Percentiles rank a stretch among this genome's conserved stretches.
These are phyloP conservation scores for Tolypocladium album DNA, from an alignment of 2,329 filamentous ascomycete genomes.

Conservation along the genomic window DNA sequence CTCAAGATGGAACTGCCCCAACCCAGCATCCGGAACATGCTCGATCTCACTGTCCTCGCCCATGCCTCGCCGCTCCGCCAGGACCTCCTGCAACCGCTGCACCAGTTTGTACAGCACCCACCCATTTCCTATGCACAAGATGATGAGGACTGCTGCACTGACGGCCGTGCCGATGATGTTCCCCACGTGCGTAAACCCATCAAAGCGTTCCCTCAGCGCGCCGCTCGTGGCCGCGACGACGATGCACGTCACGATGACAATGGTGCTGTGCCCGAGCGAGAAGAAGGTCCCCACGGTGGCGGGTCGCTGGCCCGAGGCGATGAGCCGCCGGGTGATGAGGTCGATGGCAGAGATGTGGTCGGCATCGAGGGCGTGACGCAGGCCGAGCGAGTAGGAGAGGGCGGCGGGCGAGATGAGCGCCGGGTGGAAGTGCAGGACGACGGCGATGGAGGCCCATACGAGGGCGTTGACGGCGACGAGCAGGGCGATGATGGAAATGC, in stretches of 20 bases:
- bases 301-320: slow-evolving; percentile 74
- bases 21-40: slow-evolving; percentile 16
- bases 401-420: slow-evolving; percentile 68
- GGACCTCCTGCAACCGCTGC: slow-evolving; percentile 51
- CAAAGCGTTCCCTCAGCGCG: slow-evolving; percentile 71
- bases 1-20: slow-evolving; percentile 54
- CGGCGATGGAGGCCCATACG: slow-evolving; percentile 42
- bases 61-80: slow-evolving; percentile 25
- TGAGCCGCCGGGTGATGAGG: slow-evolving; percentile 81
- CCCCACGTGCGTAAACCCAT: slow-evolving; percentile 67
- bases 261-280: slow-evolving; percentile 84
- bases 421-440: slow-evolving; percentile 42
- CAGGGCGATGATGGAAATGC: slow-evolving; percentile 37
- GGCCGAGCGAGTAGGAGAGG: slow-evolving; percentile 76
- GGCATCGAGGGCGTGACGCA: slow-evolving; percentile 94
- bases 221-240: slow-evolving; percentile 87
- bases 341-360: slow-evolving; percentile 85
- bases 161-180: slow-evolving; percentile 85
- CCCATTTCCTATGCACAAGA: slow-evolving; percentile 73
- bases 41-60: slow-evolving; percentile 16
- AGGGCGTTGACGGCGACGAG: slow-evolving; percentile 40
- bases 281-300: slow-evolving; percentile 94
- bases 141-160: slow-evolving; percentile 69
- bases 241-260: slow-evolving; percentile 82
- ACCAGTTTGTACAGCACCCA: slow-evolving; percentile 77